Evolutionary conservation across 2,329 filamentous ascomycete genomes (phyloP).

Genomic region (Cryphonectria carpinicola): DNA sequence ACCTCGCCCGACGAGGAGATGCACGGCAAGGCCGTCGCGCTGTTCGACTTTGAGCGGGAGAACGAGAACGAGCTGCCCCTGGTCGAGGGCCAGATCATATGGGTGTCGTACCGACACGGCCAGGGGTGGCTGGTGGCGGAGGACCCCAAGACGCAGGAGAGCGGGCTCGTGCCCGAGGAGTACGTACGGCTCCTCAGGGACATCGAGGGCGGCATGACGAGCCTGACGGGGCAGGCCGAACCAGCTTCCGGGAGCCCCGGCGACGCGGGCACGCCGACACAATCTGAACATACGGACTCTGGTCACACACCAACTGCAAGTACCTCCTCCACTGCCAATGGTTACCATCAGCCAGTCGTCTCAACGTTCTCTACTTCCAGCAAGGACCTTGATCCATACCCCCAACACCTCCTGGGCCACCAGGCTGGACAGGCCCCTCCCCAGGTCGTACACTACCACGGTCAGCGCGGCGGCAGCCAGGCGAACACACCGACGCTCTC

Average conservation of each 20-base stretch:
- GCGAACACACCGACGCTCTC: conserved; percentile 65
- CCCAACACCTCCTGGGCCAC: conserved; percentile 65
- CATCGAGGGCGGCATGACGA: conserved; percentile 87
- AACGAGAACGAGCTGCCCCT: conserved; percentile 96
- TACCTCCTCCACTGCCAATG: conserved; percentile 52
- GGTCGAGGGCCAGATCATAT: conserved; percentile 92
- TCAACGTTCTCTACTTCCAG: conserved; percentile 73
- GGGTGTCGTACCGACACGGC: conserved; percentile 93
- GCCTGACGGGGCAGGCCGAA: conserved; percentile 64
- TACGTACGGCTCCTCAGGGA: conserved; percentile 92
- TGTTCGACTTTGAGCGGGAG: conserved; percentile 93
- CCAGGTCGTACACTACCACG: conserved; percentile 70
- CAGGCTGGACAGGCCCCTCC: conserved; percentile 66
- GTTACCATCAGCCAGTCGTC: conserved; percentile 70
- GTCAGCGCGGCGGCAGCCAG: conserved; percentile 69
- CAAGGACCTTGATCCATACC: conserved; percentile 70
- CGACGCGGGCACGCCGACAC: conserved; percentile 64
- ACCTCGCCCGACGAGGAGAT: conserved; percentile 96
- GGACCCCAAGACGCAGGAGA: conserved; percentile 92
- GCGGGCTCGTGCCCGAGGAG: conserved; percentile 92
- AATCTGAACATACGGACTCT: conserved; percentile 57
- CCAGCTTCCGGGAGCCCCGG: conserved; percentile 58
- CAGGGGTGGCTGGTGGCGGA: conserved; percentile 98
- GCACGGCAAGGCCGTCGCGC: conserved; percentile 91
- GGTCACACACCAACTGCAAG: conserved; percentile 52